These are phyloP conservation scores for Boletus sensibilis DNA, from an alignment of 768 basidiomycete genomes.

Conservation along the genomic window DNA sequence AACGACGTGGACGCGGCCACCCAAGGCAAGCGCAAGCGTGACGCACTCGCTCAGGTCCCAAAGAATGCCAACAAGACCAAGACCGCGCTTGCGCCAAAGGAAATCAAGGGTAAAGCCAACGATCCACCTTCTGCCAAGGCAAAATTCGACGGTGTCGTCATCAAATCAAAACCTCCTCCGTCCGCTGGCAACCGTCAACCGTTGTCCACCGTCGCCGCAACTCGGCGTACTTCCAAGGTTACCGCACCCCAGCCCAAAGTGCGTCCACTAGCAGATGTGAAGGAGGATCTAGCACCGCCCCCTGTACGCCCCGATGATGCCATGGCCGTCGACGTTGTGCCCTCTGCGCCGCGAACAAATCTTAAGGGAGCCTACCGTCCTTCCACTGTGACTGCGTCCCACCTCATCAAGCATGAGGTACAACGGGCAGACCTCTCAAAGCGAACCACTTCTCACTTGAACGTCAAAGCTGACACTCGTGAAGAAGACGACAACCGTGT, in stretches of 20 bases:
- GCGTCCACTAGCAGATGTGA: conserved; percentile 30
- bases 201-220: conserved; percentile 49
- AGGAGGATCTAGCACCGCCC: conserved; percentile 22
- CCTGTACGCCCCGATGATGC: conserved; percentile 46
- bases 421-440: conserved; percentile 28
- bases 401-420: conserved; percentile 29
- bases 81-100: conserved; percentile 32
- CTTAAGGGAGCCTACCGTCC: conserved; percentile 30
- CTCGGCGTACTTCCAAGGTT: conserved; percentile 39
- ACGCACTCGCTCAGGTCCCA: conserved; percentile 68
- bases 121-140: conserved; percentile 42
- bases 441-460: conserved; percentile 35
- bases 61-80: conserved; percentile 48
- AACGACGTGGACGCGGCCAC: conserved; percentile 46
- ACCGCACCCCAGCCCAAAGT: conserved; percentile 23
- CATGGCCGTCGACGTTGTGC: conserved; percentile 49
- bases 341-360: conserved; percentile 13
- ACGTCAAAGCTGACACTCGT: conserved; percentile 38
- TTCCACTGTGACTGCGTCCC: conserved; percentile 17
- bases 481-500: conserved; percentile 59
- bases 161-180: conserved; percentile 46
- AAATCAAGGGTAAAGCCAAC: conserved; percentile 58
- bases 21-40: conserved; percentile 71
- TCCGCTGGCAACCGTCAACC: conserved; percentile 46
- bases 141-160: conserved; percentile 62